Conservation (phyloP, 148 eudicot species). For the Chenopodium suecicum region DNA sequence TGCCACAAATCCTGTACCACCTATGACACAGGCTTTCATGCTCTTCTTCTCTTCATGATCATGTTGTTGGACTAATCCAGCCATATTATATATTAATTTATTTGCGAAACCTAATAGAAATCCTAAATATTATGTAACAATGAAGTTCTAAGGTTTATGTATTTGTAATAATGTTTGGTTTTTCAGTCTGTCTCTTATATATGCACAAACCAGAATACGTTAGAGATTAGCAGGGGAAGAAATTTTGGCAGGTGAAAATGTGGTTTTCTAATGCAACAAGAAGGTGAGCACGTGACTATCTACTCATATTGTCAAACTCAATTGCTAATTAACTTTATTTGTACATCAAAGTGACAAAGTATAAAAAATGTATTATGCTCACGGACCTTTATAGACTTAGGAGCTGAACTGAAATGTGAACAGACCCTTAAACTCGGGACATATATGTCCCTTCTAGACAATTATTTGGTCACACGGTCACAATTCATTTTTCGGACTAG, state of each 20-base stretch:
- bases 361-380: too few relatives aligned
- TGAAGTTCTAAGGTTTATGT: not conserved
- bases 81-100: constrained; percentile 18
- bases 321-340: too few relatives aligned
- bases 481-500: too few relatives aligned
- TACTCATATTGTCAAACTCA: not conserved
- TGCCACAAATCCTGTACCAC: constrained; percentile 63
- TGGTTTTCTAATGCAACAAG: not conserved
- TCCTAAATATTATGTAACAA: not conserved
- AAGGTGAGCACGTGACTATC: not conserved
- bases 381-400: too few relatives aligned
- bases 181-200: not conserved
- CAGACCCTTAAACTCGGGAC: too few relatives aligned
- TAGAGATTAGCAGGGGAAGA: not conserved
- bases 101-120: not conserved
- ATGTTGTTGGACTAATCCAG: not conserved
- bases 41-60: constrained; percentile 4
- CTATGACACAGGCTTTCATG: constrained; percentile 52
- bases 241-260: not conserved
- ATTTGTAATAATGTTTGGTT: not conserved
- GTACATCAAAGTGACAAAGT: too few relatives aligned
- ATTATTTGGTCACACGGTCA: too few relatives aligned
- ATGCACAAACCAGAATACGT: not conserved
- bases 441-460: too few relatives aligned
- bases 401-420: too few relatives aligned